Evolutionary conservation across 1,284 basidiomycete species (phyloP).

Genomic region (Abortiporus biennis): DNA sequence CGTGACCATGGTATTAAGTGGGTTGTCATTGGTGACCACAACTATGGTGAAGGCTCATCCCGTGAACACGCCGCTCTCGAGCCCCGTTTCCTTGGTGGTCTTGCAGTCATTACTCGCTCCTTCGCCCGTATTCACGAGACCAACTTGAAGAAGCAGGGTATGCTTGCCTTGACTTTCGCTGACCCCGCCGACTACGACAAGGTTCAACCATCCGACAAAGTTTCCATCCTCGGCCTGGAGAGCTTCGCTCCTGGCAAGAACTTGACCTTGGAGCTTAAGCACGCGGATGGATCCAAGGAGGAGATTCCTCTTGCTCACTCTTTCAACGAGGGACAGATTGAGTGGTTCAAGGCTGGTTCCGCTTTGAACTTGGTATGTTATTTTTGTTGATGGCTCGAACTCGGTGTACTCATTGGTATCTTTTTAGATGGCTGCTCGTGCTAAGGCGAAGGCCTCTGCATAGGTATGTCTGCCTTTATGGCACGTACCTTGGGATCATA

Average conservation of each 20-base stretch:
- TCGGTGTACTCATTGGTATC: background rate
- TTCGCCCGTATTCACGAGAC: conserved; percentile 99
- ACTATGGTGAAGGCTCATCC: conserved; percentile 98
- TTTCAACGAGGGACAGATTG: conserved; percentile 88
- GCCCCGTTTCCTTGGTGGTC: conserved; percentile 93
- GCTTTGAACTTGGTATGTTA: conserved; percentile 72
- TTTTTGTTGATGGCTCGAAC: background rate
- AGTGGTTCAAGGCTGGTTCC: conserved; percentile 92
- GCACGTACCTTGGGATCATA: too few relatives aligned
- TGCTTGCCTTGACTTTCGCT: conserved; percentile 88
- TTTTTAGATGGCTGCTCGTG: conserved; percentile 44
- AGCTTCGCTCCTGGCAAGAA: conserved; percentile 85
- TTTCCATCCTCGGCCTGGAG: conserved; percentile 82
- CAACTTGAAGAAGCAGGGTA: conserved; percentile 97
- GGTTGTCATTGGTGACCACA: conserved; percentile 93
- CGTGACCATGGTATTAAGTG: conserved; percentile 88
- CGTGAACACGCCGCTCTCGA: conserved; percentile 98
- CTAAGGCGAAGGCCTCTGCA: conserved; percentile 19
- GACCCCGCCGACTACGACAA: conserved; percentile 91
- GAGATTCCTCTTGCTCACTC: conserved; percentile 71
- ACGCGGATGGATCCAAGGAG: conserved; percentile 76
- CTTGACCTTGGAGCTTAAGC: conserved; percentile 75
- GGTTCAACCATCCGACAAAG: conserved; percentile 75
- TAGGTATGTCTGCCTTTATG: too few relatives aligned
- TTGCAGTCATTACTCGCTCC: conserved; percentile 91